Evolutionary conservation across 345 rosid species (phyloP), one percentile per base, ranked within the genome.

Genomic region (Anacardium occidentale): DNA sequence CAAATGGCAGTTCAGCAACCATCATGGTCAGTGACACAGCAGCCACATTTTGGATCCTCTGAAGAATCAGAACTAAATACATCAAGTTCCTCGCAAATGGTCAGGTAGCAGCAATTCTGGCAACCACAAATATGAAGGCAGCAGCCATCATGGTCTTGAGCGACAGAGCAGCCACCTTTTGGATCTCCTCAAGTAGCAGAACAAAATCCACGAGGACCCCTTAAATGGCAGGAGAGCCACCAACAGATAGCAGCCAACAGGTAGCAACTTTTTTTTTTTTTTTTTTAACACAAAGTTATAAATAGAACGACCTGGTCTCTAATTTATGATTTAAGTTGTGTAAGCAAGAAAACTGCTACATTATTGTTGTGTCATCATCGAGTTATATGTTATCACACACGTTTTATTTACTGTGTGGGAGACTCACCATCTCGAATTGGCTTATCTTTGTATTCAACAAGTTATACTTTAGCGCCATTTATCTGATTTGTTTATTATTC

Each of bases 1-100:
- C 80, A 59, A 18, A n/a, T 67, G 56, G 51, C 73, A 21, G 70
- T 69, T 72, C 77, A 85, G 66, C 85, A 66, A 66, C 74, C 74
- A n/a, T 60, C 63, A 6, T 66, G 62, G 65, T 24, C 63, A 22
- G 15, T 34, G 14, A 22, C 69, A 29, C 56, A 58, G 40, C 66
- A 59, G 69, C 73, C 60, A 26, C 62, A 61, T 24, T 67, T 65
- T 53, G 77, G 76, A 65, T 55, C 72, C 34, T 44, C 62, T 53
- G 76, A 66, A 48, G 60, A 60, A 44, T 67, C 7, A 60, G 76
- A 75, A 10, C 84, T 76, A 73, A 76, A 54, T 66, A 53, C 72
- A 13, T 66, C 60, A 21, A 70, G 68, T 26, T 63, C 68, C 25
- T 37, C 37, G 14, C 80, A 59, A 21, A n/a, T 67, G 56, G 44